Evolutionary conservation across 164 flowering plant species (phyloP), one percentile per base, ranked within the genome.

Genomic region (Kalanchoe fedtschenkoi): DNA sequence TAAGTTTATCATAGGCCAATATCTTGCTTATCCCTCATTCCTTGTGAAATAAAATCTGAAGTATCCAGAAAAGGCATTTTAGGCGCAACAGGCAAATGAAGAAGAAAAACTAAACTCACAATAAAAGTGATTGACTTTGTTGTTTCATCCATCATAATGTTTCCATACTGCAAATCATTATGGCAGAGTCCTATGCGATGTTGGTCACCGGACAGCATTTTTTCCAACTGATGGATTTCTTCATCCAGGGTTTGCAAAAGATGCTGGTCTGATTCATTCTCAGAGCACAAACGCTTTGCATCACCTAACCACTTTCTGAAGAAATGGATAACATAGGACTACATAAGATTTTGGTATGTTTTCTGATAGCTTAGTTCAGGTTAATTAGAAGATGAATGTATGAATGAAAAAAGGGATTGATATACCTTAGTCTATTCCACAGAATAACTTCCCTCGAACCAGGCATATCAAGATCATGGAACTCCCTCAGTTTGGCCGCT

Each of bases 161-260:
- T 77, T 29, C 78, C 78, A 72, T 72, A 77, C 60, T 77, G 78
- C 37, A 75, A 66, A 70, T 75, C 78, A 64, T 77, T 77, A 68
- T 75, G 78, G 68, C 76, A 75, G 57, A 77, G 75, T 15, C 72
- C 81, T 42, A 72, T 59, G 33, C 9, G 63, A 55, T 72, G 68
- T 53, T 62, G 56, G 53, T 57, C 65, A 55, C 56, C 33, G 8
- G 69, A 61, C 5, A 75, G 63, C 26, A 60, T 54, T 64, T 65
- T 77, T 56, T 77, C 74, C 62, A 77, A 57, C 24, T 63, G 7
- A 54, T 58, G 58, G 24, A 77, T 71, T 56, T 77, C 81, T 32
- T 67, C 64, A 43, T 70, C 75, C 54, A 77, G 54, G 46, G 56
- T 62, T 29, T 72, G 76, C 70, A 75, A 62, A 4, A 38, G 60